Conservation (phyloP, 495 filamentous ascomycete genomes). For the Geopyxis carbonaria region DNA sequence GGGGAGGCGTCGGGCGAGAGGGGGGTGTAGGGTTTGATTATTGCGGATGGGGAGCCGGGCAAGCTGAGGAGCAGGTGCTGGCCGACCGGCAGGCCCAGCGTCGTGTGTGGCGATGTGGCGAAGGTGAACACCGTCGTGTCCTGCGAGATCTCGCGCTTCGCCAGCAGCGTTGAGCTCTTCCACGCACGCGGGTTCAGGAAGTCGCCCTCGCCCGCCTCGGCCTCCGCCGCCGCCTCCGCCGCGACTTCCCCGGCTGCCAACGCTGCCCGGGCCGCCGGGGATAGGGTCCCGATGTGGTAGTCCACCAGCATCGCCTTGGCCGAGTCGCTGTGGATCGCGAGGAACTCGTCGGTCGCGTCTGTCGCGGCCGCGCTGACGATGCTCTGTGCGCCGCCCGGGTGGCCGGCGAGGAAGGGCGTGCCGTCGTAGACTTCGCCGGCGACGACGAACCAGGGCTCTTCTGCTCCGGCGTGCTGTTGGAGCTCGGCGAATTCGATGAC, state of each 20-base stretch:
- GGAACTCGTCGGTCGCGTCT: slow-evolving; percentile 84
- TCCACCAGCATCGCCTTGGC: slow-evolving; percentile 81
- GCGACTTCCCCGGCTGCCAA: slow-evolving; percentile 29
- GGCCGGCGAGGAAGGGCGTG: slow-evolving; percentile 61
- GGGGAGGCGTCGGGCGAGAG: slow-evolving; percentile 45
- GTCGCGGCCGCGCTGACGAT: slow-evolving; percentile 70
- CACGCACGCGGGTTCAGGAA: slow-evolving; percentile 61
- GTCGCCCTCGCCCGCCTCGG: slow-evolving; percentile 24
- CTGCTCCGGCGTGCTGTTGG: slow-evolving; percentile 44
- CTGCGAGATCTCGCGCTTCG: slow-evolving; percentile 51
- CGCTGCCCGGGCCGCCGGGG: slow-evolving; percentile 36
- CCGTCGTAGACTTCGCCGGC: slow-evolving; percentile 90
- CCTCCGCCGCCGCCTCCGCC: slow-evolving; percentile 28
- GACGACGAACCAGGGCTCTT: slow-evolving; percentile 78
- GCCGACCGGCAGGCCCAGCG: slow-evolving; percentile 64
- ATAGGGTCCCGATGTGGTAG: slow-evolving; percentile 73
- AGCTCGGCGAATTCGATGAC: slow-evolving; percentile 58
- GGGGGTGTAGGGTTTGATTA: slow-evolving; percentile 82
- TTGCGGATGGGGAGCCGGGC: slow-evolving; percentile 47
- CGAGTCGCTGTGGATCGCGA: slow-evolving; percentile 86
- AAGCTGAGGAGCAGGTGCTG: slow-evolving; percentile 83
- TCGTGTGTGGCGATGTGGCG: slow-evolving; percentile 43
- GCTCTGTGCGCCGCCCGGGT: slow-evolving; percentile 79
- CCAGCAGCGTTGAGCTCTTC: slow-evolving; percentile 47
- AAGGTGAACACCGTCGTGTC: slow-evolving; percentile 79